Evolutionary conservation across 139 green algal genomes (phyloP), one percentile per base, ranked within the genome.

Genomic region (Trebouxia sp.): DNA sequence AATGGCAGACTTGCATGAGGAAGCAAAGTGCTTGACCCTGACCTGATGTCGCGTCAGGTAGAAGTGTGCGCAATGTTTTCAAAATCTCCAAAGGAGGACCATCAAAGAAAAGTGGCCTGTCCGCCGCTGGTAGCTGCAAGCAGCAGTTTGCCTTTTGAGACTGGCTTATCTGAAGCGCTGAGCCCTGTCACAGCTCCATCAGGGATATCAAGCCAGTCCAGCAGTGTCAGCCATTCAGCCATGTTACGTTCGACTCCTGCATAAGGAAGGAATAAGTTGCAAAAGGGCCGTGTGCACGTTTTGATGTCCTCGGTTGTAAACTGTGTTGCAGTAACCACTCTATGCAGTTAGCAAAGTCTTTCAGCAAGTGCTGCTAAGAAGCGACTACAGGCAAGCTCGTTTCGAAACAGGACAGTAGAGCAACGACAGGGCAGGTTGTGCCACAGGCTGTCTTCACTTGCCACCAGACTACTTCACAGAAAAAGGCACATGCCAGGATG

Each of bases 11-110:
- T n/a, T n/a, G n/a, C n/a, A n/a, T n/a, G n/a, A n/a, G n/a, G n/a
- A n/a, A 66, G 12, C 37, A 66, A 66, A 26, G 26, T n/a, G n/a
- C 26, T 9, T 66, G 55, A 66, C 26, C 55, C 55, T 66, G n/a
- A 66, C 55, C 55, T 66, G 55, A 66, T 66, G 55, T 26, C 38
- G 55, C 55, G 26, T 66, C 55, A 26, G 38, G 55, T 11, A 66
- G 6, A 66, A 38, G 55, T 66, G 55, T 66, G 55, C 55, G 55
- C 55, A 66, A 66, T n/a, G 55, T 66, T 66, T 66, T 66, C 24
- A 39, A n/a, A 26, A n/a, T n/a, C 38, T 66, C 55, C 55, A 66
- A n/a, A 66, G 55, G 55, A 26, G 37, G 55, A 66, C 55, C 55
- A 66, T 39, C 55, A 37, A 66, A 66, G 55, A 66, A 66, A n/a